phyloP scores from a whole-genome alignment of 148 eudicot species.

The Rhododendron williamsianum region DNA sequence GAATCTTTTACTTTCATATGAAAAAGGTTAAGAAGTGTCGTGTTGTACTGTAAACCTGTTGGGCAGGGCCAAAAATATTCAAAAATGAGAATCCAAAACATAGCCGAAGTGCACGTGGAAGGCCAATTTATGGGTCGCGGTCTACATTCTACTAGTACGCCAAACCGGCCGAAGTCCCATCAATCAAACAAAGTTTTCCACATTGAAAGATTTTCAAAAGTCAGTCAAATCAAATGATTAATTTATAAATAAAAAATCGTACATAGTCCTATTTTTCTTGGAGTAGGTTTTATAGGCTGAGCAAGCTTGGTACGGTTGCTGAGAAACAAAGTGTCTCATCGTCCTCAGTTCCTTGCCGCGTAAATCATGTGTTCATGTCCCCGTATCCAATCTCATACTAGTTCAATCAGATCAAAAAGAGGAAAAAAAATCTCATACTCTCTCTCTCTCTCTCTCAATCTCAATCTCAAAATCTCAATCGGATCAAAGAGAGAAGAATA shows the following conservation, averaged over 20 bases:
- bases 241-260: neutral
- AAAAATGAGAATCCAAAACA: neutral
- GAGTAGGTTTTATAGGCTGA: neutral
- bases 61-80: no score
- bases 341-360: neutral
- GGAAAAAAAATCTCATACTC: neutral
- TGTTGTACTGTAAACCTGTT: no score
- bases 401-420: neutral
- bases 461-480: no score
- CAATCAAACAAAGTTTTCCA: conserved; percentile 5
- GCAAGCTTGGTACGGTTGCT: conserved; percentile 1
- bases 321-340: neutral
- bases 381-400: neutral
- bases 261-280: neutral
- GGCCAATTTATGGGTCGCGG: neutral
- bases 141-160: neutral
- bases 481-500: no score
- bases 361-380: neutral
- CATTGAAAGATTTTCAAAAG: neutral
- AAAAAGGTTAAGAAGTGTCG: no score
- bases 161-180: neutral
- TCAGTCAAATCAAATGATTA: neutral
- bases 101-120: neutral
- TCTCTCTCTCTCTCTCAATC: no score
- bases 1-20: no score